Evolutionary conservation across 352 stramenopile species (phyloP).

Genomic region (Phytophthora citricola): DNA sequence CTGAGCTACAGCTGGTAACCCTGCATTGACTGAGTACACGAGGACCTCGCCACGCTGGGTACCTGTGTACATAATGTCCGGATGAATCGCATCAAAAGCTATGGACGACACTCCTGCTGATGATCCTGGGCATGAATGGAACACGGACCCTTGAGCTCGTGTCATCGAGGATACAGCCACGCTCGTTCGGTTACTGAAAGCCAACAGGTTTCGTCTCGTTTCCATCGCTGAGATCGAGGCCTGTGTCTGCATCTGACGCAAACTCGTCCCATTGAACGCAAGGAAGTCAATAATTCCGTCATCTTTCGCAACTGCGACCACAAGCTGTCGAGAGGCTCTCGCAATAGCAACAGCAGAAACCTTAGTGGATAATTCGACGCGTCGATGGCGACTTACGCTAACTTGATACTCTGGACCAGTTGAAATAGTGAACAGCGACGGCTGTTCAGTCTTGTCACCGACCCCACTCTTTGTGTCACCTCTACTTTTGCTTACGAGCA

Average conservation of each 20-base stretch:
- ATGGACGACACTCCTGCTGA: slow-evolving; percentile 44
- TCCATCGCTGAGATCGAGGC: slow-evolving; percentile 36
- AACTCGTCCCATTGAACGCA: slow-evolving; percentile 51
- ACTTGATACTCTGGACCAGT: slow-evolving; percentile 3
- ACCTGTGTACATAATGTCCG: slow-evolving; percentile 56
- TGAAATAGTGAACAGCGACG: background rate
- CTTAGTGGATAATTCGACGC: background rate
- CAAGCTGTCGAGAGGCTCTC: slow-evolving; percentile 26
- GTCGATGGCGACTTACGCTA: slow-evolving; percentile 3
- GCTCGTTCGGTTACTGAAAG: slow-evolving; percentile 45
- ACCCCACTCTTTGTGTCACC: background rate
- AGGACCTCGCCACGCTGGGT: slow-evolving; percentile 58
- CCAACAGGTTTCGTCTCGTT: slow-evolving; percentile 47
- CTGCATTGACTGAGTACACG: slow-evolving; percentile 32
- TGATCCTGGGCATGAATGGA: slow-evolving; percentile 51
- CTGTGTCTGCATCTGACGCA: slow-evolving; percentile 44
- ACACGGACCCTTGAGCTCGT: slow-evolving; percentile 30
- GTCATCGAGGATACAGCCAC: slow-evolving; percentile 43
- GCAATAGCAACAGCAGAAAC: slow-evolving; percentile 16
- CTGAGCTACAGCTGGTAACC: slow-evolving; percentile 4
- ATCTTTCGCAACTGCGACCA: slow-evolving; percentile 21
- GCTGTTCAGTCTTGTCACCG: background rate
- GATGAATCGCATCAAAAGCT: slow-evolving; percentile 46
- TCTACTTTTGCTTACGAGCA: slow-evolving; percentile 17
- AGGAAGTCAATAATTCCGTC: slow-evolving; percentile 39